Conservation (phyloP, 306 rosid genomes). For the Calophaca sinica region DNA sequence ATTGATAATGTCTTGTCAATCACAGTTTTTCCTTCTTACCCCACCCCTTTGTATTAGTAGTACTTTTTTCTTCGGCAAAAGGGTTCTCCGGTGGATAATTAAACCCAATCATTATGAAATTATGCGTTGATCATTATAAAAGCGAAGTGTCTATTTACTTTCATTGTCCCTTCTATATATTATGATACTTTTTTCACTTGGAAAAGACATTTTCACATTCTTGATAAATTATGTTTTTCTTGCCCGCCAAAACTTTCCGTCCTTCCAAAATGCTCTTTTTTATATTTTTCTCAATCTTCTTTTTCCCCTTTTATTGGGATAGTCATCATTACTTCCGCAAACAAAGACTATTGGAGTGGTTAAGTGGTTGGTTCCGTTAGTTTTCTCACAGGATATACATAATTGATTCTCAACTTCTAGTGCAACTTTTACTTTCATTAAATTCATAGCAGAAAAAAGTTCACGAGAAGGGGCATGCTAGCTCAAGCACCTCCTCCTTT, state of each 20-base stretch:
- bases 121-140: conserved; percentile 45
- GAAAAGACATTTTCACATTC: conserved; percentile 46
- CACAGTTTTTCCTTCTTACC: conserved; percentile 24
- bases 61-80: conserved; percentile 36
- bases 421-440: conserved; percentile 47
- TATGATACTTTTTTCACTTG: neutral
- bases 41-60: neutral
- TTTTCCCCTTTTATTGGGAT: conserved; percentile 40
- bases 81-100: conserved; percentile 43
- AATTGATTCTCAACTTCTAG: conserved; percentile 19
- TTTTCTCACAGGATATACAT: conserved; percentile 34
- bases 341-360: conserved; percentile 42
- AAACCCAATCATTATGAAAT: conserved; percentile 53
- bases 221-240: conserved; percentile 36
- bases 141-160: conserved; percentile 8
- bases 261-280: conserved; percentile 43
- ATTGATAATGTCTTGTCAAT: conserved; percentile 41
- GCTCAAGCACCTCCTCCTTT: conserved; percentile 14
- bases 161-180: conserved; percentile 12
- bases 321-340: conserved; percentile 56
- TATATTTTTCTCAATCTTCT: neutral
- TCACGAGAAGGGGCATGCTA: conserved; percentile 41
- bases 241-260: conserved; percentile 46
- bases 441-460: neutral
- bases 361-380: conserved; percentile 38